A percentile compares a stretch with the other conserved stretches of the same genome.
Conservation (phyloP, 2,329 filamentous ascomycete species). For the Amesomyces nigricolor region DNA sequence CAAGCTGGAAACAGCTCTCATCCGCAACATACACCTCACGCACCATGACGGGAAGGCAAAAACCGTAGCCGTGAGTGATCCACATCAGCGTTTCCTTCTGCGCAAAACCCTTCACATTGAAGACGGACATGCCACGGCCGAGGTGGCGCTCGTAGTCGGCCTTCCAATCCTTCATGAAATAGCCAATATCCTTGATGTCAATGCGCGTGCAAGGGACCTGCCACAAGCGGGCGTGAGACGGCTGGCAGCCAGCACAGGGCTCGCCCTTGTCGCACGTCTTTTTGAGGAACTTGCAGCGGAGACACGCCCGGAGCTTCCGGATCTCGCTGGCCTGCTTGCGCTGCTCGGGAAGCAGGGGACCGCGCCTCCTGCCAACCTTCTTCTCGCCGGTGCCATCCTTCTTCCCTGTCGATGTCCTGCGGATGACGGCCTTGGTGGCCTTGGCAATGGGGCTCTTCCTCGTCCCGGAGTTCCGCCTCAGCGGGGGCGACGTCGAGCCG, state of each 20-base stretch:
- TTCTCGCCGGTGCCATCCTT: slow-evolving; percentile 77
- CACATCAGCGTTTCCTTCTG: slow-evolving; percentile 68
- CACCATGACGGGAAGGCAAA: slow-evolving; percentile 85
- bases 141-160: slow-evolving; percentile 92
- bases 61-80: slow-evolving; percentile 94
- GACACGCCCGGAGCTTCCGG: slow-evolving; percentile 84
- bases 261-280: slow-evolving; percentile 98
- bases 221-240: slow-evolving; percentile 91
- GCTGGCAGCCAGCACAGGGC: slow-evolving; percentile 90
- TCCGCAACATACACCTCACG: slow-evolving; percentile 90
- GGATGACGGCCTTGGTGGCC: slow-evolving; percentile 76
- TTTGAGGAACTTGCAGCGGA: slow-evolving; percentile 97
- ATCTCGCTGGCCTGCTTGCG: slow-evolving; percentile 96
- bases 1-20: slow-evolving; percentile 85
- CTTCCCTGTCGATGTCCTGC: slow-evolving; percentile 70
- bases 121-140: slow-evolving; percentile 79
- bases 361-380: slow-evolving; percentile 84
- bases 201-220: slow-evolving; percentile 97
- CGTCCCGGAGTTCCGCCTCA: slow-evolving; percentile 62
- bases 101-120: slow-evolving; percentile 84
- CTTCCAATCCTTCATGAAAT: slow-evolving; percentile 99
- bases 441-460: slow-evolving; percentile 77
- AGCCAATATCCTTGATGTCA: slow-evolving; percentile 96
- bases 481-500: slow-evolving; percentile 55
- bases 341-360: slow-evolving; percentile 86